phyloP scores from a whole-genome alignment of 495 filamentous ascomycete species.

The Penicillium taxi region DNA sequence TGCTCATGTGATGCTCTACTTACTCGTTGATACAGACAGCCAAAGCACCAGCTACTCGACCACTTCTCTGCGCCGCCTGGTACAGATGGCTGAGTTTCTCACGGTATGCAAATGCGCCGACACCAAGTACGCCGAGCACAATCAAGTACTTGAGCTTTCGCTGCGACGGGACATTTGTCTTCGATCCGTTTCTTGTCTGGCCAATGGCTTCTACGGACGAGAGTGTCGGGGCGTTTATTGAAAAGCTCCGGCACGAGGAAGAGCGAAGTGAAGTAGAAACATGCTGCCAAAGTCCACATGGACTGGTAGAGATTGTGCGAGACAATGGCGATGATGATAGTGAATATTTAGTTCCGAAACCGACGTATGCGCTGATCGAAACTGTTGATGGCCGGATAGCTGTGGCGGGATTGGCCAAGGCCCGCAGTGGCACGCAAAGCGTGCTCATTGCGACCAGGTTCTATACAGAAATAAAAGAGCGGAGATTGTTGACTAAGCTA shows the following conservation, averaged over 20 bases:
- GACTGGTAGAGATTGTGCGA: background rate
- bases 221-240: conserved; percentile 13
- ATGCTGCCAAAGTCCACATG: conserved; percentile 2
- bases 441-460: conserved; percentile 31
- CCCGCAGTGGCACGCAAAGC: conserved; percentile 34
- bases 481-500: background rate
- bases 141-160: conserved; percentile 40
- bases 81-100: conserved; percentile 68
- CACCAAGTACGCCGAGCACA: conserved; percentile 44
- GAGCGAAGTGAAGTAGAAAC: background rate
- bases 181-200: conserved; percentile 5
- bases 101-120: conserved; percentile 56
- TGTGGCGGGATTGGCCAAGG: conserved; percentile 28
- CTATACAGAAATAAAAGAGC: conserved; percentile 3
- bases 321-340: conserved; percentile 3
- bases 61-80: conserved; percentile 64
- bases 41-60: conserved; percentile 69
- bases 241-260: conserved; percentile 9
- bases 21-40: conserved; percentile 87
- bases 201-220: conserved; percentile 8
- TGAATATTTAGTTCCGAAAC: conserved; percentile 2
- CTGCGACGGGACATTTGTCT: conserved; percentile 14
- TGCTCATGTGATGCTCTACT: conserved; percentile 20
- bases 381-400: conserved; percentile 20
- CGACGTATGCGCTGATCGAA: conserved; percentile 10